Base-by-base conservation (phyloP, 331 rosid species). In the Prunus yedoensis region DNA sequence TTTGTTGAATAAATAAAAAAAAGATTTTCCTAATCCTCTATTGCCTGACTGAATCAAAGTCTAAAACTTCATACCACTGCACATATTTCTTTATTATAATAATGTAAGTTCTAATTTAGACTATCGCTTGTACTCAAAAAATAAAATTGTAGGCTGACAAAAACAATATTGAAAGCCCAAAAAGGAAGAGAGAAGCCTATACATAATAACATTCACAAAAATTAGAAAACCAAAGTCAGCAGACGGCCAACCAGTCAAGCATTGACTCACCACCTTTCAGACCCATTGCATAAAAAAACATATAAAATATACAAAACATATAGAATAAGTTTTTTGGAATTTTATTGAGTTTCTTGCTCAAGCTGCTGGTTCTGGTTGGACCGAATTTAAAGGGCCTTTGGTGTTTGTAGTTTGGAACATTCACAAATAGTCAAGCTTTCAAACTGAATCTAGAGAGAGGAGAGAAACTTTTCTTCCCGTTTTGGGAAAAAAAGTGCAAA, bases 161-260 rank as follows among this genome's bases (percentile, higher is more conserved):
- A 35, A 35, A 35, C 8, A 5, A 35, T 35, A 35, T 38, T 38
- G 8, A 52, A 52, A 52, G 57, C 57, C 57, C 57, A 52, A 15
- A 52, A 16, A 52, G n/a, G n/a, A 52, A 51, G 5, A 6, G 6
- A 18, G n/a, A 51, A 18, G 20, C 57, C 43, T 9, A 6, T 38
- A 6, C 57, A 52, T 15, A 51, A n/a, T n/a, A 56, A 46, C 4
- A 28, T 5, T 49, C 69, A 70, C 41, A 74, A 74, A 15, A 41
- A 45, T 72, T 70, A 59, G 32, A 18, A 66, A 80, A 35, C 45
- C 66, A 16, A n/a, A 70, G 62, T 43, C 41, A n/a, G 32, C 53
- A 63, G 50, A 68, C 70, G 82, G 79, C 75, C 71, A 75, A 18
- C 56, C 28, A 16, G 82, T 80, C 80, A 71, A 80, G 11, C 21